Conservation (phyloP, 441 rosid species). For the Breynia disticha region DNA sequence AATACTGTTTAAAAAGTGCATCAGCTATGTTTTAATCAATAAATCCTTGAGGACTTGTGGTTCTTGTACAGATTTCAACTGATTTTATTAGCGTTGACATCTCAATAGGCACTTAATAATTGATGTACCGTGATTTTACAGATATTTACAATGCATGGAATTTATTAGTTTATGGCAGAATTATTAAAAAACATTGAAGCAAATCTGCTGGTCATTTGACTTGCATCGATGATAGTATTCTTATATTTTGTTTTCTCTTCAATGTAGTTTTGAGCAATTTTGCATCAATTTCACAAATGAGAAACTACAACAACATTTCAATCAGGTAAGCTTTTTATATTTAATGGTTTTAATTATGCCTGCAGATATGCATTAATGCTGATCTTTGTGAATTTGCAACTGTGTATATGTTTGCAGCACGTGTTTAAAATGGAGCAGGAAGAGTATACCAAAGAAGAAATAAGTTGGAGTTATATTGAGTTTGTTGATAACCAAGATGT, state of each 20-base stretch:
- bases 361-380: neutral
- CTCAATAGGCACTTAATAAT: no score
- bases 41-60: no score
- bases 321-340: conserved; percentile 53
- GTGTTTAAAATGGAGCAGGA: conserved; percentile 99
- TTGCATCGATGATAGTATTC: conserved; percentile 1
- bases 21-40: no score
- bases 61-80: no score
- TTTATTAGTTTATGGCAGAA: no score
- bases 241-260: neutral
- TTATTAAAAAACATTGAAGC: no score
- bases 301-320: conserved; percentile 92
- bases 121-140: no score
- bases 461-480: conserved; percentile 93
- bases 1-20: no score
- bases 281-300: conserved; percentile 96
- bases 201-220: neutral
- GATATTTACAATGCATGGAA: no score
- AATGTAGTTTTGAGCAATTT: conserved; percentile 81
- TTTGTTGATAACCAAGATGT: conserved; percentile 95
- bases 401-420: conserved; percentile 47
- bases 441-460: conserved; percentile 92
- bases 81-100: no score
- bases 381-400: conserved; percentile 9
- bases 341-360: neutral